Evolutionary conservation across 2,329 filamentous ascomycete species (phyloP).

Genomic region (Byssothecium circinans): DNA sequence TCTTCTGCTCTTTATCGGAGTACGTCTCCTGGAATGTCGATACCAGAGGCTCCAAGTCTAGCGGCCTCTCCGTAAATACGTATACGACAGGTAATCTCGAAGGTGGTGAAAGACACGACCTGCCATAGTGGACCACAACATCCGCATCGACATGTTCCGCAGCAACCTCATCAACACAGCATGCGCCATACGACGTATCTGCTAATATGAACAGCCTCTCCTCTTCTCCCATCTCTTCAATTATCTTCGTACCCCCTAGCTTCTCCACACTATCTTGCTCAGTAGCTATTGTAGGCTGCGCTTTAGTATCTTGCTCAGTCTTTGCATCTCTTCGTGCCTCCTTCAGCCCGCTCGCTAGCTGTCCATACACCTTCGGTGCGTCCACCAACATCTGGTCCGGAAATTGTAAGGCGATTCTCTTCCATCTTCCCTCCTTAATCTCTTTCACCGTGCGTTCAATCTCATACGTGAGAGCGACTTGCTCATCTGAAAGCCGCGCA

Average conservation of each 20-base stretch:
- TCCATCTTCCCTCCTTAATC: slow-evolving; percentile 71
- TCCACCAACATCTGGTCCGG: slow-evolving; percentile 90
- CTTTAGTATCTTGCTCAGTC: neutral
- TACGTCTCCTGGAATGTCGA: slow-evolving; percentile 70
- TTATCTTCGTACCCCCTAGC: slow-evolving; percentile 16
- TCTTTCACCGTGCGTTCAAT: slow-evolving; percentile 76
- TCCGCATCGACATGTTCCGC: slow-evolving; percentile 91
- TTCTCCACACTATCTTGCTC: slow-evolving; percentile 21
- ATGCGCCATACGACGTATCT: slow-evolving; percentile 95
- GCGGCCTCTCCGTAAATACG: slow-evolving; percentile 75
- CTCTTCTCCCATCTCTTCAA: slow-evolving; percentile 34
- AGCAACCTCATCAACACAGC: slow-evolving; percentile 95
- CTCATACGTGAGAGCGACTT: slow-evolving; percentile 79
- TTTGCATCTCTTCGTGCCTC: slow-evolving; percentile 19
- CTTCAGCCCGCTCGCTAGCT: slow-evolving; percentile 59
- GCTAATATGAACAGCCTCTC: slow-evolving; percentile 77
- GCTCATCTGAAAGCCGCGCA: slow-evolving; percentile 61
- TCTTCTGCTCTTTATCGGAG: slow-evolving; percentile 61
- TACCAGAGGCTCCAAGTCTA: slow-evolving; percentile 64
- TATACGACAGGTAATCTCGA: slow-evolving; percentile 85
- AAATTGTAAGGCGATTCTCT: slow-evolving; percentile 86
- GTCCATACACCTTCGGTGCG: slow-evolving; percentile 75
- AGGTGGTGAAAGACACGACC: slow-evolving; percentile 88
- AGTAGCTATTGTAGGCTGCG: slow-evolving; percentile 3
- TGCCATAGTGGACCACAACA: slow-evolving; percentile 90